Percentiles rank a stretch among this genome's conserved stretches.
These are phyloP conservation scores for Pseudoneurospora amorphoporcata DNA, from an alignment of 495 filamentous ascomycete species.

Conservation along the genomic window DNA sequence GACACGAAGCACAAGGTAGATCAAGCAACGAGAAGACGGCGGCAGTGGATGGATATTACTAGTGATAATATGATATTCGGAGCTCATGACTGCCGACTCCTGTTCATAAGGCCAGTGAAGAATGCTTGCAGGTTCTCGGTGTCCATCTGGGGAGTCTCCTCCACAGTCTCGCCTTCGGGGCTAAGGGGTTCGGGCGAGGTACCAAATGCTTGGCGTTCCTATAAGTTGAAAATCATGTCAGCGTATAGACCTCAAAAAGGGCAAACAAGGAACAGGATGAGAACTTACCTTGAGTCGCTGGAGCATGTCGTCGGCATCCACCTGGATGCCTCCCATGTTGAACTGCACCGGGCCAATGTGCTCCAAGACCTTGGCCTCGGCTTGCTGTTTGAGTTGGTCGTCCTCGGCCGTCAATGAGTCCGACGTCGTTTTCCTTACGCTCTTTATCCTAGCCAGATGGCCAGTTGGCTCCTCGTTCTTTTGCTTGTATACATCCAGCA, in stretches of 20 bases:
- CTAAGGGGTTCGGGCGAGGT: constrained; percentile 26
- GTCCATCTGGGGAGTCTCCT: constrained; percentile 30
- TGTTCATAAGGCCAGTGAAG: constrained; percentile 39
- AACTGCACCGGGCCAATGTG: constrained; percentile 94
- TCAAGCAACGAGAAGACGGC: neutral
- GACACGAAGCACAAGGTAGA: neutral
- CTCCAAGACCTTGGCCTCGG: constrained; percentile 59
- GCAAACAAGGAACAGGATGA: neutral
- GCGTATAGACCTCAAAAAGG: neutral
- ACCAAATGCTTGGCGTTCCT: constrained; percentile 39
- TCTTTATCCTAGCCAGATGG: constrained; percentile 28
- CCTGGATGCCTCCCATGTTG: constrained; percentile 94
- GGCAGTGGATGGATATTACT: neutral
- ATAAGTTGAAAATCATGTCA: neutral
- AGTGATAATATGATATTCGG: neutral
- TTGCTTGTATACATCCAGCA: constrained; percentile 55
- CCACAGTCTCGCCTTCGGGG: constrained; percentile 20
- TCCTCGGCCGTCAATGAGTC: constrained; percentile 1
- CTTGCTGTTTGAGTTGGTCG: constrained; percentile 19
- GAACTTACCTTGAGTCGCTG: constrained; percentile 67
- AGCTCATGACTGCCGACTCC: constrained; percentile 3
- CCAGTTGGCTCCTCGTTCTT: constrained; percentile 53
- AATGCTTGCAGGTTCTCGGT: constrained; percentile 40
- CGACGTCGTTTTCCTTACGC: constrained; percentile 21
- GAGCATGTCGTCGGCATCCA: constrained; percentile 92